Conservation (phyloP, 371 early-diverging fungal species). For the Dichotomocladium elegans region DNA sequence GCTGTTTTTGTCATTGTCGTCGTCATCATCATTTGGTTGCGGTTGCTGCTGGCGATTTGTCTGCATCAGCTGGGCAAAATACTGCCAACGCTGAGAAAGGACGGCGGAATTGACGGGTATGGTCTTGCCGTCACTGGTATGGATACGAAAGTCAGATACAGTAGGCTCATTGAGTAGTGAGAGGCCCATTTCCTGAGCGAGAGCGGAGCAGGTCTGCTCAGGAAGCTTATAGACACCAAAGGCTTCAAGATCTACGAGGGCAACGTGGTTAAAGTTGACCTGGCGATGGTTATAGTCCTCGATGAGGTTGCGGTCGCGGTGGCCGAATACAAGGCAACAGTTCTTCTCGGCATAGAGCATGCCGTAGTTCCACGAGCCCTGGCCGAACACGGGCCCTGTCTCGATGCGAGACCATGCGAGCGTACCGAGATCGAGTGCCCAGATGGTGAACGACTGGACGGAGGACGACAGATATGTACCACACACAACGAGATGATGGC, state of each 20-base stretch:
- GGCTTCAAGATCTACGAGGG: constrained; percentile 62
- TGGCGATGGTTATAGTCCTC: constrained; percentile 78
- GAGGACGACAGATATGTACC: constrained; percentile 67
- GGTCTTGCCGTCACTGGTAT: constrained; percentile 52
- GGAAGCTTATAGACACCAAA: constrained; percentile 56
- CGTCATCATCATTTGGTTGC: not conserved
- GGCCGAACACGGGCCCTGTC: constrained; percentile 57
- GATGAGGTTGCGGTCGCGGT: constrained; percentile 59
- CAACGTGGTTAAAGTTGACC: constrained; percentile 61
- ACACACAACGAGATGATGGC: constrained; percentile 62
- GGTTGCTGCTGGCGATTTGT: constrained; percentile 3
- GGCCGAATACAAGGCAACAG: constrained; percentile 69
- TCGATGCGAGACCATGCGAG: constrained; percentile 63
- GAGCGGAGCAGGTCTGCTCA: constrained; percentile 33
- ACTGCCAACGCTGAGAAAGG: constrained; percentile 63
- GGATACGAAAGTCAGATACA: constrained; percentile 54
- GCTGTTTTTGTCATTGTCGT: not conserved
- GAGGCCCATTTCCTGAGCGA: constrained; percentile 55
- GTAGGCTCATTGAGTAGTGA: constrained; percentile 55
- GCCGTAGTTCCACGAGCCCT: constrained; percentile 75
- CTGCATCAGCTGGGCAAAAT: constrained; percentile 50
- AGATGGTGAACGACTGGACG: constrained; percentile 61
- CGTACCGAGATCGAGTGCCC: constrained; percentile 60
- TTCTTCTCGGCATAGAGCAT: constrained; percentile 57
- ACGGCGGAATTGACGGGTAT: constrained; percentile 63